A percentile compares a stretch with the other conserved stretches of the same genome.
Conservation (phyloP, 2,329 filamentous ascomycete species). For the Monosporascus sp. region DNA sequence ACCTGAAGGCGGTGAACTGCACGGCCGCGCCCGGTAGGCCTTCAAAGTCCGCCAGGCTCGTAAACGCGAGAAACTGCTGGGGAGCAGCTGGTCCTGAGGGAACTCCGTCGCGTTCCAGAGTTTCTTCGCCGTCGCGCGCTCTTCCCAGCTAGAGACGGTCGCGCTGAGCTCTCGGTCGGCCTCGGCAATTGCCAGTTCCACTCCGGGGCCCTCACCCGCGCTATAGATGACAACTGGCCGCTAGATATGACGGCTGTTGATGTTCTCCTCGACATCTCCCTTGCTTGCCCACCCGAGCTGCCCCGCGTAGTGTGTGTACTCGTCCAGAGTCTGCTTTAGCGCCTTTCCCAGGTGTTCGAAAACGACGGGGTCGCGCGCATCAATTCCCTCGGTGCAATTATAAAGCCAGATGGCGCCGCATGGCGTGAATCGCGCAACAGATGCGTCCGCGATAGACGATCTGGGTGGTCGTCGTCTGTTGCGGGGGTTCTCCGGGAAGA, state of each 20-base stretch:
- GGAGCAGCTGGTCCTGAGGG: slow-evolving; percentile 28
- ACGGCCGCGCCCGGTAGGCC: slow-evolving; percentile 28
- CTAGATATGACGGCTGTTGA: slow-evolving; percentile 21
- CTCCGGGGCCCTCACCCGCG: slow-evolving; percentile 32
- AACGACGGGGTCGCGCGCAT: slow-evolving; percentile 10
- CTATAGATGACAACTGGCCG: slow-evolving; percentile 33
- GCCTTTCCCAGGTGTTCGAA: slow-evolving; percentile 14
- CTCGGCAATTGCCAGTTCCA: slow-evolving; percentile 31
- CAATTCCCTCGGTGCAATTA: slow-evolving; percentile 12
- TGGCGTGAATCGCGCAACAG: slow-evolving; percentile 33
- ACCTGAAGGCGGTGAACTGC: slow-evolving; percentile 34
- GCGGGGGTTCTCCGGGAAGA: slow-evolving; percentile 11
- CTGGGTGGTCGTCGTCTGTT: slow-evolving; percentile 9
- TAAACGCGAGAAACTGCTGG: slow-evolving; percentile 28
- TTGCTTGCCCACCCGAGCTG: slow-evolving; percentile 32
- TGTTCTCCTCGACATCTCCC: slow-evolving; percentile 4
- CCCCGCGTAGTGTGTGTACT: slow-evolving; percentile 38
- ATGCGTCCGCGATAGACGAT: slow-evolving; percentile 39
- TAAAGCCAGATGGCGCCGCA: slow-evolving; percentile 42
- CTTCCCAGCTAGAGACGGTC: slow-evolving; percentile 23
- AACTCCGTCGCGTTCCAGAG: slow-evolving; percentile 31
- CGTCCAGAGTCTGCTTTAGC: slow-evolving; percentile 29
- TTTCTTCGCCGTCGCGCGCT: slow-evolving; percentile 16
- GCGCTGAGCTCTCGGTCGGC: slow-evolving; percentile 21
- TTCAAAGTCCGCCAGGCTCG: slow-evolving; percentile 20